Percentiles rank a stretch among this genome's conserved stretches.
Conservation (phyloP, 495 filamentous ascomycete species). For the Cetradonia linearis region DNA sequence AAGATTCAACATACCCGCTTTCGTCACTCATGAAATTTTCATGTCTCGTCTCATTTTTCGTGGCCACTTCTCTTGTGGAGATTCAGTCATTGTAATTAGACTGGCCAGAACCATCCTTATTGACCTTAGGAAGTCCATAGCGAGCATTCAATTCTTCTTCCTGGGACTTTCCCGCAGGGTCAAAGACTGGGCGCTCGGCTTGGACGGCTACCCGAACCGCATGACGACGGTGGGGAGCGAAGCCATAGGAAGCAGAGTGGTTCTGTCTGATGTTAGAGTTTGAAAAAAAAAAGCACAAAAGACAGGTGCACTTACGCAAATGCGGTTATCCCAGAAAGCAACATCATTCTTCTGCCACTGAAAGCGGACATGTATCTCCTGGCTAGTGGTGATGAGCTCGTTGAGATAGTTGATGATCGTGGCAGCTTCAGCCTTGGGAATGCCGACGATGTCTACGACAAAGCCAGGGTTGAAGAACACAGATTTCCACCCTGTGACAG, state of each 20-base stretch:
- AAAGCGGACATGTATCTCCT: slow-evolving; percentile 62
- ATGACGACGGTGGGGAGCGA: slow-evolving; percentile 52
- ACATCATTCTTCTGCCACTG: slow-evolving; percentile 61
- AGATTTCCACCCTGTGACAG: slow-evolving; percentile 69
- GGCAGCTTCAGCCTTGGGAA: slow-evolving; percentile 60
- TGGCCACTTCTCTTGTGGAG: neutral
- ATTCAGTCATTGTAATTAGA: slow-evolving; percentile 55
- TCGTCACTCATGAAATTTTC: neutral
- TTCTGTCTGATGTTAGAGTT: slow-evolving; percentile 33
- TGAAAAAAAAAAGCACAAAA: neutral
- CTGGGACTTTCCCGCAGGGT: slow-evolving; percentile 45
- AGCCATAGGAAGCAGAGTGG: slow-evolving; percentile 51
- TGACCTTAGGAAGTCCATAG: slow-evolving; percentile 42
- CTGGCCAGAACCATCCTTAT: slow-evolving; percentile 51
- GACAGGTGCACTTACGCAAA: slow-evolving; percentile 36
- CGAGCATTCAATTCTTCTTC: slow-evolving; percentile 45
- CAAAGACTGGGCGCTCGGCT: slow-evolving; percentile 46
- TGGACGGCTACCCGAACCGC: slow-evolving; percentile 51
- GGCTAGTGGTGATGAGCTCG: slow-evolving; percentile 49
- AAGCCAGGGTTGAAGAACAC: slow-evolving; percentile 76
- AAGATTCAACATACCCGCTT: neutral
- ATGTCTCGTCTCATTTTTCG: neutral
- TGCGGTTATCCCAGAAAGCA: slow-evolving; percentile 68
- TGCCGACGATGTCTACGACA: slow-evolving; percentile 62
- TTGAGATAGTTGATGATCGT: slow-evolving; percentile 56